Evolutionary conservation across 805 yeast species (phyloP).

Genomic region (Torulaspora gathmanii): DNA sequence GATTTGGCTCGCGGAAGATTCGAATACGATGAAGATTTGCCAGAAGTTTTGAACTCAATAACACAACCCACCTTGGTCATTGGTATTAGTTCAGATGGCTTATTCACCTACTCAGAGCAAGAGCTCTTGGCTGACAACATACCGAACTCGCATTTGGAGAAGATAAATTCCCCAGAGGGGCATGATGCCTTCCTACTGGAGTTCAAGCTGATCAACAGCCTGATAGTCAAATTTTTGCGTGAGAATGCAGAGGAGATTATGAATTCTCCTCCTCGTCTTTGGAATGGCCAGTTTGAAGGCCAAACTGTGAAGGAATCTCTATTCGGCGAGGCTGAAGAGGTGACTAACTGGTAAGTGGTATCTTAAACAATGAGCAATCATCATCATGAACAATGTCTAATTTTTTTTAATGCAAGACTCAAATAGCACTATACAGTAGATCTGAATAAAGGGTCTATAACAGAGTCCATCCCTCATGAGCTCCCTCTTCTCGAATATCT

Average conservation of each 20-base stretch:
- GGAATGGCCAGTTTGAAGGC: conserved; percentile 44
- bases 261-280: conserved; percentile 37
- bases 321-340: conserved; percentile 93
- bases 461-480: neutral
- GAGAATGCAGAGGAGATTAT: conserved; percentile 55
- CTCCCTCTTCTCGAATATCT: neutral
- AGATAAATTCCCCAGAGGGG: conserved; percentile 88
- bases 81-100: conserved; percentile 88
- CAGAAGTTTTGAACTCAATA: conserved; percentile 53
- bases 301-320: conserved; percentile 53
- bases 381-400: neutral
- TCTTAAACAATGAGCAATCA: neutral
- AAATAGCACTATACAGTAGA: neutral
- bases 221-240: conserved; percentile 62
- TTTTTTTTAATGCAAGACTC: neutral
- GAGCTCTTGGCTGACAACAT: conserved; percentile 71
- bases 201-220: conserved; percentile 71
- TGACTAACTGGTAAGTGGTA: conserved; percentile 72
- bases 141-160: conserved; percentile 62
- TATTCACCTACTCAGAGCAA: conserved; percentile 90
- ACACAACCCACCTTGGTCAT: conserved; percentile 75
- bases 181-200: conserved; percentile 95
- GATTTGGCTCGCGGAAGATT: conserved; percentile 78
- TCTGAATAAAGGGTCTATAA: neutral
- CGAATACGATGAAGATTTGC: conserved; percentile 36